These are phyloP conservation scores for Amanita pallidorosea DNA, from an alignment of 768 basidiomycete genomes.

Conservation along the genomic window DNA sequence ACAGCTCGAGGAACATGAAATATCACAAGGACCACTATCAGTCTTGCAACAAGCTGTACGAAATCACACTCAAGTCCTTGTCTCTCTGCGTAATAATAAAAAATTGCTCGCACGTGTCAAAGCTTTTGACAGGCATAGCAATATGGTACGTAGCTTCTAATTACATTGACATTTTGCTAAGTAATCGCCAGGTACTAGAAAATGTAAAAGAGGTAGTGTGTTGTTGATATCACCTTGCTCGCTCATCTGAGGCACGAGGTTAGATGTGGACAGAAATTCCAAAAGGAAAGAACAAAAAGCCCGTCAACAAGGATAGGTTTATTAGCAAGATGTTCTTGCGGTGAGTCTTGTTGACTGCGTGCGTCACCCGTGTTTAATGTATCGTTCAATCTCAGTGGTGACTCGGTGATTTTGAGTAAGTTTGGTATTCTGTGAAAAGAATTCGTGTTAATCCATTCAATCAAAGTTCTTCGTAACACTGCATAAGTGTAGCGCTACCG, in stretches of 20 bases:
- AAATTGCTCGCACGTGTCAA: constrained; percentile 93
- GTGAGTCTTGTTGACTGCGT: constrained; percentile 27
- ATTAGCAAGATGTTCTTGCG: constrained; percentile 99
- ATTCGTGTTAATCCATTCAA: constrained; percentile 20
- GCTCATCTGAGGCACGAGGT: constrained; percentile 2
- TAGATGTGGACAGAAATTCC: constrained; percentile 99
- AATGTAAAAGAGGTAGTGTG: constrained; percentile 82
- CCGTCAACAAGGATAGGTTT: constrained; percentile 98
- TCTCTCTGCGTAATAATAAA: constrained; percentile 96
- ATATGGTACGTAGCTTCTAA: constrained; percentile 62
- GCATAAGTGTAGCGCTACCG: constrained; percentile 24
- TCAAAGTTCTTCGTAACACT: constrained; percentile 64
- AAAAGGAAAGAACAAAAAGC: constrained; percentile 98
- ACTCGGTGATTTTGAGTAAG: constrained; percentile 95
- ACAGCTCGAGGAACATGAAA: constrained; percentile 95
- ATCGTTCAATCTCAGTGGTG: constrained; percentile 48
- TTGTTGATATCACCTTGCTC: background rate
- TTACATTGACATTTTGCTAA: constrained; percentile 6
- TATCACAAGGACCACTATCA: constrained; percentile 94
- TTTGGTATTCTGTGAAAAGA: constrained; percentile 16
- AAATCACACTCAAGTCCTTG: constrained; percentile 95
- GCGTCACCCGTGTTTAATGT: constrained; percentile 6
- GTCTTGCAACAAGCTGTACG: constrained; percentile 96
- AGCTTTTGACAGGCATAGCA: constrained; percentile 97
- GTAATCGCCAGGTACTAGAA: constrained; percentile 66